Evolutionary conservation across 2,329 filamentous ascomycete species (phyloP), one percentile per base, ranked within the genome.

Genomic region (Chlorencoelia australis): DNA sequence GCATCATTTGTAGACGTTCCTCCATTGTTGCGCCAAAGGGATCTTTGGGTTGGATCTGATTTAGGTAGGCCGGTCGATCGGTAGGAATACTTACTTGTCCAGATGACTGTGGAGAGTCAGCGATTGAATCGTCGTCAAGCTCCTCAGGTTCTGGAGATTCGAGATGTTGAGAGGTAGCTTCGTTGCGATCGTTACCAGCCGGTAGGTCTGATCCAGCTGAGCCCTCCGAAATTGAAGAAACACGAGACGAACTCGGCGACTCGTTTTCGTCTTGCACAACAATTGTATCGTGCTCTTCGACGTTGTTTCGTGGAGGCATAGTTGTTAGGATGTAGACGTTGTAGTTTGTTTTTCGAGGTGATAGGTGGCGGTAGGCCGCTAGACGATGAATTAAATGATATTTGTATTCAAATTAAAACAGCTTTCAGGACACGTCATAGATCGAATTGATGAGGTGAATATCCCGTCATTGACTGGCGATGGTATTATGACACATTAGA

Each of bases 1-100:
- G 50, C 53, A 57, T 54, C 37, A 40, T 34, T 25, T 49, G 47
- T 20, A 55, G 43, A 21, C 49, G 38, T 25, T 56, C 52, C 44
- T 56, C 54, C 47, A 51, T 52, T 9, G 52, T 55, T 18, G 42
- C 36, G 14, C 21, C 33, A 8, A 25, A 17, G 10, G 33, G 27
- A 22, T 34, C 39, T 39, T 13, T 39, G 27, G 22, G 27, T 14
- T 24, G 21, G 15, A 39, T 39, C 30, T 39, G 37, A 17, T 39
- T 28, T 7, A 39, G 17, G 21, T 39, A 39, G 14, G 26, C 33
- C 15, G 24, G 37, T 27, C 30, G 39, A 9, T 36, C 16, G 15
- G 34, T 17, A 20, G 32, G 8, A 10, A n/a, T 15, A 11, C 13
- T 19, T 3, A 19, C 19, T 19, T 29, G 30, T 16, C 32, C 33